Percentiles rank a stretch among this genome's conserved stretches.
These are phyloP conservation scores for Laburnicola sp. DNA, from an alignment of 2,329 filamentous ascomycete species.

Conservation along the genomic window DNA sequence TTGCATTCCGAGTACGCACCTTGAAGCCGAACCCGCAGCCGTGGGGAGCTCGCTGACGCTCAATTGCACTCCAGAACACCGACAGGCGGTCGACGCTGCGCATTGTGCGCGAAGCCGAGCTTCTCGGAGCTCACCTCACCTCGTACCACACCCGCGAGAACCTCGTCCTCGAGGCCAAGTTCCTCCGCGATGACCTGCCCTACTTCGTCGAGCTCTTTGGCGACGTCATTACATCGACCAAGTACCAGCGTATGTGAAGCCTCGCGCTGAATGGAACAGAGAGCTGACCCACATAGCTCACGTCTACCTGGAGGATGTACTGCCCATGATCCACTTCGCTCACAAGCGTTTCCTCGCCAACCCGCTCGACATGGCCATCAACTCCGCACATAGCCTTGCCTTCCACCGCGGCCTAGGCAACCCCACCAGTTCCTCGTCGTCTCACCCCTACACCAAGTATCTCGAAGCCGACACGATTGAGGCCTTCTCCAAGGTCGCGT, in stretches of 20 bases:
- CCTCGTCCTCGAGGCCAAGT: conserved; percentile 88
- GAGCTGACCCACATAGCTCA: conserved; percentile 61
- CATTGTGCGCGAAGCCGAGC: conserved; percentile 92
- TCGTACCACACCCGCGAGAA: conserved; percentile 92
- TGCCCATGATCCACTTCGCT: conserved; percentile 73
- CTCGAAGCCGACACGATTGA: conserved; percentile 74
- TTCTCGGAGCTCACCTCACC: conserved; percentile 86
- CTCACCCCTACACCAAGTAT: conserved; percentile 76
- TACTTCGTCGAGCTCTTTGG: conserved; percentile 96
- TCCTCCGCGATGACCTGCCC: conserved; percentile 91
- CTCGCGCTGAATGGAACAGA: conserved; percentile 6
- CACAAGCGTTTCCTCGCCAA: conserved; percentile 71
- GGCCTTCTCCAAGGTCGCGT: conserved; percentile 76
- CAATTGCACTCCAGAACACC: conserved; percentile 68
- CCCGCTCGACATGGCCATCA: conserved; percentile 72
- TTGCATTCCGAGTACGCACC: conserved; percentile 88
- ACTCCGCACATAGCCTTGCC: conserved; percentile 81
- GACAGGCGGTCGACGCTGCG: conserved; percentile 84
- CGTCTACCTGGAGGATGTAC: conserved; percentile 87
- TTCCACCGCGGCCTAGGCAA: conserved; percentile 92
- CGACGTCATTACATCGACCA: conserved; percentile 86
- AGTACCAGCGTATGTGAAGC: conserved; percentile 66
- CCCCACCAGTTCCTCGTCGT: conserved; percentile 71
- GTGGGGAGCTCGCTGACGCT: conserved; percentile 29
- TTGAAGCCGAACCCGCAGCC: conserved; percentile 12